phyloP scores from a whole-genome alignment of 2,329 filamentous ascomycete species.

The Ascochyta clinopodiicola region DNA sequence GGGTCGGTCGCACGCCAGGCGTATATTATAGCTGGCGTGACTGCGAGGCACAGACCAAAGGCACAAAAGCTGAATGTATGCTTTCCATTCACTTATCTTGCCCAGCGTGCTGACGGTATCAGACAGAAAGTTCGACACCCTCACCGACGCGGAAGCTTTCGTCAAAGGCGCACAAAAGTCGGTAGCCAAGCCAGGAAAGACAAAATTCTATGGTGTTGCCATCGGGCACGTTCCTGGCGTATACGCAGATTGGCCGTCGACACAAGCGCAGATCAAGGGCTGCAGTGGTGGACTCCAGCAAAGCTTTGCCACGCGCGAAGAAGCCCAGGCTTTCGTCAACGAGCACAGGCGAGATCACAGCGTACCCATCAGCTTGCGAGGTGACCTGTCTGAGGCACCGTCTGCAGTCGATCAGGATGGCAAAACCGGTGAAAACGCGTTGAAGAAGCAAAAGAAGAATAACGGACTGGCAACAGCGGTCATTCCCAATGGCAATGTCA shows the following conservation, averaged over 20 bases:
- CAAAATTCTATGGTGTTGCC: constrained; percentile 67
- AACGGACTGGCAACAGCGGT: constrained; percentile 23
- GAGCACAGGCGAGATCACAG: constrained; percentile 36
- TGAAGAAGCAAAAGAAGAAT: constrained; percentile 50
- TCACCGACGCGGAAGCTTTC: constrained; percentile 80
- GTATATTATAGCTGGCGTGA: constrained; percentile 70
- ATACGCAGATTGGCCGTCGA: constrained; percentile 72
- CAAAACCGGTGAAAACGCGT: constrained; percentile 26
- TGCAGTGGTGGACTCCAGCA: constrained; percentile 69
- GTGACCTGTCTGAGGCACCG: constrained; percentile 36
- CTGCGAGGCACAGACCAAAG: constrained; percentile 66
- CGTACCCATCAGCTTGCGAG: constrained; percentile 35
- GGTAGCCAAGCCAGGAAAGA: constrained; percentile 49
- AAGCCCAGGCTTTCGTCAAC: constrained; percentile 79
- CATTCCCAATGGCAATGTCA: constrained; percentile 22
- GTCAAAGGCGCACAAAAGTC: constrained; percentile 63
- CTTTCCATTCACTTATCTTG: background rate
- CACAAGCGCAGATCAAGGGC: constrained; percentile 74
- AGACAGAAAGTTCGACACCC: constrained; percentile 82
- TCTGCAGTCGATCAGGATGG: constrained; percentile 25
- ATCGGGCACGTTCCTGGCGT: constrained; percentile 65
- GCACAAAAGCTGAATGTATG: constrained; percentile 56
- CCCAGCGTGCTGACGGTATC: constrained; percentile 5
- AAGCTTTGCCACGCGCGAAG: constrained; percentile 59
- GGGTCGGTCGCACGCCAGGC: constrained; percentile 64